Evolutionary conservation across 2,329 filamentous ascomycete genomes (phyloP).

Genomic region (Nemania abortiva): DNA sequence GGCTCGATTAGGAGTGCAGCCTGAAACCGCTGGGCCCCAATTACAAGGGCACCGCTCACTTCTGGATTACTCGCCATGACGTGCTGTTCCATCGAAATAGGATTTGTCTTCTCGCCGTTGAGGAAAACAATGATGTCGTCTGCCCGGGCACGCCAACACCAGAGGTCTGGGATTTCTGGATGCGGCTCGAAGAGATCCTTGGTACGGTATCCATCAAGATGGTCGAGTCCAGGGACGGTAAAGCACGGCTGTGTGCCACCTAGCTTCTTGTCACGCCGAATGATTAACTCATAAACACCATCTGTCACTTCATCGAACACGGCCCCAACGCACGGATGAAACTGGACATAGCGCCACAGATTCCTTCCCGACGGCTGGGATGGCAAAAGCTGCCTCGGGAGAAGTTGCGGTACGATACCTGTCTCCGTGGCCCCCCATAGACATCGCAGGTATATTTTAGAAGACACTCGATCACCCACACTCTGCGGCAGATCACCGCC

Average conservation of each 20-base stretch:
- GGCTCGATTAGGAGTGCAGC: too few species aligned
- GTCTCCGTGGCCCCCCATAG: constrained; percentile 53
- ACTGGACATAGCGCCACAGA: constrained; percentile 52
- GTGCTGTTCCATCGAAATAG: constrained; percentile 47
- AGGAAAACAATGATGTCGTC: constrained; percentile 51
- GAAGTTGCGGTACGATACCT: constrained; percentile 32
- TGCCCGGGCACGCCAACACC: constrained; percentile 46
- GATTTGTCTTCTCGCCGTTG: constrained; percentile 50
- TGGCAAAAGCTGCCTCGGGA: constrained; percentile 39
- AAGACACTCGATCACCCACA: too few species aligned
- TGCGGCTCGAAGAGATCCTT: constrained; percentile 45
- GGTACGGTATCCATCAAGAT: constrained; percentile 43
- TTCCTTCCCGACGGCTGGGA: constrained; percentile 22
- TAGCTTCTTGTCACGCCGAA: constrained; percentile 36
- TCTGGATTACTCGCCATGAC: constrained; percentile 35
- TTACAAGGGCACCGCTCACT: constrained; percentile 38
- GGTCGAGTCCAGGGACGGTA: constrained; percentile 29
- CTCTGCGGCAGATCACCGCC: too few species aligned
- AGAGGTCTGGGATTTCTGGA: constrained; percentile 43
- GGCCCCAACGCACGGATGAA: constrained; percentile 48
- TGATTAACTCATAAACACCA: constrained; percentile 45
- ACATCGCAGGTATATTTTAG: constrained; percentile 44
- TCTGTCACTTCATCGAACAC: constrained; percentile 44
- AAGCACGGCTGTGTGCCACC: constrained; percentile 36
- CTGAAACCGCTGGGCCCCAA: constrained; percentile 41